Evolutionary conservation across 1,284 basidiomycete species (phyloP), one percentile per base, ranked within the genome.

Genomic region (Malassezia yamatoensis): DNA sequence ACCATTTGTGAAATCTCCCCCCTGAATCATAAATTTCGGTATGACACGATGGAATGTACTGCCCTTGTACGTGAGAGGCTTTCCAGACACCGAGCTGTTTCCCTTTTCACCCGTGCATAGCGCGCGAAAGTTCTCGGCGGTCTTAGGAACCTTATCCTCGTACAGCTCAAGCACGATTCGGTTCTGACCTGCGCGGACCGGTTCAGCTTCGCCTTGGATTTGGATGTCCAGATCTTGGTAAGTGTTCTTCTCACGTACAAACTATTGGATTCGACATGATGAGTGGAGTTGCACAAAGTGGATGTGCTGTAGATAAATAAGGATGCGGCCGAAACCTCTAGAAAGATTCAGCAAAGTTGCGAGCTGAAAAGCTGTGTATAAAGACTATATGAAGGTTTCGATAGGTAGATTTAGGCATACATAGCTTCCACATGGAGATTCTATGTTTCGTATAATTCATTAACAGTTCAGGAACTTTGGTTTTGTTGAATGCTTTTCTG

Each of bases 61-160:
- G 18, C 83, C 83, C 76, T 87, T 88, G 81, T 90, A 94, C 76
- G 85, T 85, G 3, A 93, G 79, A 3, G 85, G 83, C 12, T 81
- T 76, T 43, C 84, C 81, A 0, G 83, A 81, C 33, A 80, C 72
- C 1, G 78, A 76, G 0, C 84, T 86, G 0, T 83, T 68, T 13
- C 88, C 88, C 68, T 83, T 85, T 72, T 90, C 86, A 12, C 89
- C 90, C 0, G 88, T 91, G 74, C 87, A 90, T 55, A 94, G 78
- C 10, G 84, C 84, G 44, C 88, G 83, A 73, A 94, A 94, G 77
- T 93, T 93, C 78, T 91, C 90, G 52, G 80, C 81, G 5, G 89
- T 89, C 76, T 85, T 85, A 8, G 90, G 90, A 3, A 83, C 84
- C 5, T 79, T 78, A 70, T 85, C 84, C 59, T 77, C 81, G 78